phyloP scores from a whole-genome alignment of 2,329 filamentous ascomycete genomes.

The Fusarium lateritium region DNA sequence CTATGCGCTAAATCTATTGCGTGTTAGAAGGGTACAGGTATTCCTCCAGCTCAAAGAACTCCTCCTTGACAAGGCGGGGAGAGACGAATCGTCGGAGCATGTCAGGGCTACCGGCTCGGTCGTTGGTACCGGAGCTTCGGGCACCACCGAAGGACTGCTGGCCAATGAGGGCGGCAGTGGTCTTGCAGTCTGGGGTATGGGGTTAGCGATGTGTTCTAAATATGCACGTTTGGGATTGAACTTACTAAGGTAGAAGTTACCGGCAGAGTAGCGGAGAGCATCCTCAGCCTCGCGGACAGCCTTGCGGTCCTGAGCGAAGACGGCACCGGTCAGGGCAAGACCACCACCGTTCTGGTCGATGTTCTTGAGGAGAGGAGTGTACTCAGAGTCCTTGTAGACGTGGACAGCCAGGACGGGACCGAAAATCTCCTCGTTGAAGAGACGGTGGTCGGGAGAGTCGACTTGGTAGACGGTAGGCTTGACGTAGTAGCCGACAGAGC shows the following conservation, averaged over 20 bases:
- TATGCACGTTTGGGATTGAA: not conserved
- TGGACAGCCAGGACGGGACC: constrained; percentile 82
- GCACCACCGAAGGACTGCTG: constrained; percentile 70
- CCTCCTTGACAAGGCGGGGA: constrained; percentile 67
- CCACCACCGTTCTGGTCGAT: constrained; percentile 60
- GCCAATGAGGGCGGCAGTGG: constrained; percentile 68
- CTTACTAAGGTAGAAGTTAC: constrained; percentile 69
- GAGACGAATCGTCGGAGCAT: constrained; percentile 67
- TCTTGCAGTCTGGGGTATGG: constrained; percentile 62
- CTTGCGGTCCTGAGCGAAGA: constrained; percentile 64
- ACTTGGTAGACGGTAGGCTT: constrained; percentile 86
- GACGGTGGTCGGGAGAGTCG: constrained; percentile 78
- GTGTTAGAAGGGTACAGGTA: constrained; percentile 68
- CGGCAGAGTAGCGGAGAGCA: constrained; percentile 66
- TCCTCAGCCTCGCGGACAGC: constrained; percentile 66
- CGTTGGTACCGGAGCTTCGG: constrained; percentile 68
- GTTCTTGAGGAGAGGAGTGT: constrained; percentile 52
- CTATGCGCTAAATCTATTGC: constrained; percentile 35
- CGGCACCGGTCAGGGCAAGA: constrained; percentile 63
- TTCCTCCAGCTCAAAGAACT: constrained; percentile 56
- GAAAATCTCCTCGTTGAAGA: constrained; percentile 85
- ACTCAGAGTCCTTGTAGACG: constrained; percentile 79
- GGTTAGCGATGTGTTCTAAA: not conserved
- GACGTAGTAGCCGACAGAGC: constrained; percentile 84
- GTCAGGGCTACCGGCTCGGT: constrained; percentile 68